phyloP scores from a whole-genome alignment of 106 monocot species.

The Allium sativum region DNA sequence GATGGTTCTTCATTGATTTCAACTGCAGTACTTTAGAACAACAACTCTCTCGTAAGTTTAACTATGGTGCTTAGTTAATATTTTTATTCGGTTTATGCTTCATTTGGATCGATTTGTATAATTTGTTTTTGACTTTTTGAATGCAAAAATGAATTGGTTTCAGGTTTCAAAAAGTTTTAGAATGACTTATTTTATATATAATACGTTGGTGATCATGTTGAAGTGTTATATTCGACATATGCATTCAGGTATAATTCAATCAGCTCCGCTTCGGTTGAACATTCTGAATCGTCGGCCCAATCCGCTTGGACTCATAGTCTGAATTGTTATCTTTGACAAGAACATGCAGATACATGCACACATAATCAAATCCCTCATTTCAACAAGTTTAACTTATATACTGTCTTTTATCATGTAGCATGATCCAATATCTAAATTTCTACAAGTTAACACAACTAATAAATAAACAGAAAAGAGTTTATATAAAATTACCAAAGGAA shows the following conservation, averaged over 20 bases:
- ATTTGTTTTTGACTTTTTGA: too few species aligned
- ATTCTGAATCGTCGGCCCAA: not conserved
- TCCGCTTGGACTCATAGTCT: not conserved
- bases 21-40: constrained; percentile 6
- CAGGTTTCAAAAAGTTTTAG: too few species aligned
- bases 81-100: too few species aligned
- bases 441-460: too few species aligned
- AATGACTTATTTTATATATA: too few species aligned
- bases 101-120: too few species aligned
- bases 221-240: too few species aligned
- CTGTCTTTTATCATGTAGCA: constrained; percentile 34
- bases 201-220: too few species aligned
- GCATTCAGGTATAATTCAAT: not conserved
- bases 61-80: too few species aligned
- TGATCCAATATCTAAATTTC: constrained; percentile 18
- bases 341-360: not conserved
- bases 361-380: not conserved
- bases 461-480: too few species aligned
- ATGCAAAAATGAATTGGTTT: too few species aligned
- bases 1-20: constrained; percentile 35
- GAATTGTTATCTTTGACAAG: not conserved
- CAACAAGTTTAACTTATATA: not conserved
- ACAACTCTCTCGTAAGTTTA: constrained; percentile 25
- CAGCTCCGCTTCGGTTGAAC: constrained; percentile 68
- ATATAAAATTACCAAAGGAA: too few species aligned